A percentile compares a stretch with the other conserved stretches of the same genome.
phyloP scores from a whole-genome alignment of 2,329 filamentous ascomycete species.

The Elsinoe arachidis region DNA sequence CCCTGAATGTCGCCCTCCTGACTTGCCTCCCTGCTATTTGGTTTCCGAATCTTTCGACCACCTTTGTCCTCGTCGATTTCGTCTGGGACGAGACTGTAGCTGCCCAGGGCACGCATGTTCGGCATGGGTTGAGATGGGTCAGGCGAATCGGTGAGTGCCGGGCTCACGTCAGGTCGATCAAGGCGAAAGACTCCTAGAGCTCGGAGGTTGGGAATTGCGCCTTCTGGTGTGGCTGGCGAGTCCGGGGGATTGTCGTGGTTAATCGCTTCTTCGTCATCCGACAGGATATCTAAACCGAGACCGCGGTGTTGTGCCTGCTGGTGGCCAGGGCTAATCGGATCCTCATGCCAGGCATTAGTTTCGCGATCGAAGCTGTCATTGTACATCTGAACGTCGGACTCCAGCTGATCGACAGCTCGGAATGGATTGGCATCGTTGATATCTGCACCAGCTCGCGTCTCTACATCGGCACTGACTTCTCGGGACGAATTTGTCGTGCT shows the following conservation, averaged over 20 bases:
- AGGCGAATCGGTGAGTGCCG: background rate
- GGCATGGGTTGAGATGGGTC: background rate
- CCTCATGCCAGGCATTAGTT: no score
- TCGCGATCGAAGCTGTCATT: background rate
- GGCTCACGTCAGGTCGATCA: background rate
- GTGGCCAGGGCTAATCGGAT: no score
- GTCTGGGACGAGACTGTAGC: background rate
- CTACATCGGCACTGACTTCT: background rate
- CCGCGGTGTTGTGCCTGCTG: background rate
- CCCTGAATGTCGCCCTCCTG: background rate
- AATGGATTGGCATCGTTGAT: background rate
- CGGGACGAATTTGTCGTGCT: background rate
- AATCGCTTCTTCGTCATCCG: no score
- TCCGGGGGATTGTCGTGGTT: background rate
- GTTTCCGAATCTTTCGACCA: background rate
- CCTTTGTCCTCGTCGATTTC: background rate
- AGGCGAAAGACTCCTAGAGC: background rate
- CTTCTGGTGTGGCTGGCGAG: background rate
- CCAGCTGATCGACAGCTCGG: background rate
- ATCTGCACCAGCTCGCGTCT: background rate
- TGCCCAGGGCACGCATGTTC: background rate
- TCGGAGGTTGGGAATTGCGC: background rate
- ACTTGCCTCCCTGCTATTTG: background rate
- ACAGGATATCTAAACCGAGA: background rate
- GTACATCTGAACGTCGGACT: background rate